Evolutionary conservation across 169 alveolate species (phyloP), one percentile per base, ranked within the genome.

Genomic region (Cryptosporidium xiaoi): DNA sequence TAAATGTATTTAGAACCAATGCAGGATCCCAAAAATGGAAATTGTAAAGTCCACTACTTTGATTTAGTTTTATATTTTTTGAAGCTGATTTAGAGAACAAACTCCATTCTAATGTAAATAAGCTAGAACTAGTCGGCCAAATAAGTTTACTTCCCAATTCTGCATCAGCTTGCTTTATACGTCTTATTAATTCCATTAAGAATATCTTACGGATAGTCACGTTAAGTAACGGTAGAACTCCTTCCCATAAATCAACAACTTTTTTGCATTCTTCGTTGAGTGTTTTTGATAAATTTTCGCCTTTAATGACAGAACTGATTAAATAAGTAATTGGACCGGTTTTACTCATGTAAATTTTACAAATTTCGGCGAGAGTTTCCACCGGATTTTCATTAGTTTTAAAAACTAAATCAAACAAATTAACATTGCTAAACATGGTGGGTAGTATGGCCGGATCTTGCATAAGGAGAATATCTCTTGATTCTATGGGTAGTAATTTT

Each of bases 21-120:
- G 87, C 87, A 36, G 87, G 87, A 53, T 77, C 87, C 87, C 87
- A 77, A n/a, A 58, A 77, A 20, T 77, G 34, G 40, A 29, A 60
- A 10, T 77, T 48, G n/a, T 77, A 77, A 77, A 40, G 56, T 8
- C 87, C 87, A 24, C 44, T 50, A 40, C 58, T 58, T 20, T 18
- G 40, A 18, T 69, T 69, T 7, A 24, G 13, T 53, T 69, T 69
- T 51, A 34, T 24, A n/a, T 20, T 18, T 36, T 48, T 16, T n/a
- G 20, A n/a, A 40, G 51, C 0, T 31, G 18, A n/a, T 29, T 66
- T 34, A 5, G 83, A 53, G 12, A 69, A 15, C 27, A 53, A 31
- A 34, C 56, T 64, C 83, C 83, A 69, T 6, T 69, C 83, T 0
- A 66, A 44, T 12, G 83, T 56, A 53, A 69, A 29, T n/a, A 69